A percentile compares a stretch with the other conserved stretches of the same genome.
Conservation (phyloP, 208 protist species). For the Blechomonas ayalai region DNA sequence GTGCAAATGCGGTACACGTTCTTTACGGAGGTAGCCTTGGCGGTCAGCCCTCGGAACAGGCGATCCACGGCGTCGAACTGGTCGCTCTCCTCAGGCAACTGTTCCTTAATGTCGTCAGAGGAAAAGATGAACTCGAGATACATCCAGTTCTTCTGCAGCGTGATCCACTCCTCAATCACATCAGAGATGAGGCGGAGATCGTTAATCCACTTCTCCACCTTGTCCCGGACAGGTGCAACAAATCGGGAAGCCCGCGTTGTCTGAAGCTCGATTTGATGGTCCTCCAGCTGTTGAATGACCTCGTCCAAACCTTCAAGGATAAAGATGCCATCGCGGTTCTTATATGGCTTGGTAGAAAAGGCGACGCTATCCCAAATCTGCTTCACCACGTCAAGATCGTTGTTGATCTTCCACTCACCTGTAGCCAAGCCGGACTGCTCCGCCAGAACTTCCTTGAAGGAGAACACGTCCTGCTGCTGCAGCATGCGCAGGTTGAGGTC, state of each 20-base stretch:
- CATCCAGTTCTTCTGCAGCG: conserved; percentile 95
- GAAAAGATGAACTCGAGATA: conserved; percentile 98
- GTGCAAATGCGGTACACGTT: conserved; percentile 89
- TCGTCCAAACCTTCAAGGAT: conserved; percentile 90
- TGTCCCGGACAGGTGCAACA: conserved; percentile 67
- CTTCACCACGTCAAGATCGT: conserved; percentile 86
- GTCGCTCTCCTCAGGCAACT: conserved; percentile 87
- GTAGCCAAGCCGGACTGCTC: conserved; percentile 90
- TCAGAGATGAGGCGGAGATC: conserved; percentile 77
- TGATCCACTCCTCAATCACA: conserved; percentile 95
- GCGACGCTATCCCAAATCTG: conserved; percentile 70
- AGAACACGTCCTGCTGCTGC: conserved; percentile 78
- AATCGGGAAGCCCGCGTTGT: conserved; percentile 90
- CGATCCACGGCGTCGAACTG: conserved; percentile 89
- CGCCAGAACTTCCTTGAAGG: conserved; percentile 73
- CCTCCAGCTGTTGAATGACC: conserved; percentile 89
- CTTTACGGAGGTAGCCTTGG: conserved; percentile 68
- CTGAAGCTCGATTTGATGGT: conserved; percentile 90
- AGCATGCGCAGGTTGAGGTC: conserved; percentile 73
- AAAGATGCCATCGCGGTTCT: conserved; percentile 77
- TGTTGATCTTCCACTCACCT: conserved; percentile 90
- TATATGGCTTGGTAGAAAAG: conserved; percentile 83
- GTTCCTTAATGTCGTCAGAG: conserved; percentile 95
- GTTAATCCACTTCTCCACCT: conserved; percentile 87
- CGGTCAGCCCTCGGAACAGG: conserved; percentile 87